Percentiles rank a stretch among this genome's conserved stretches.
phyloP scores from a whole-genome alignment of 2,329 filamentous ascomycete genomes.

The Phialophora chinensis region DNA sequence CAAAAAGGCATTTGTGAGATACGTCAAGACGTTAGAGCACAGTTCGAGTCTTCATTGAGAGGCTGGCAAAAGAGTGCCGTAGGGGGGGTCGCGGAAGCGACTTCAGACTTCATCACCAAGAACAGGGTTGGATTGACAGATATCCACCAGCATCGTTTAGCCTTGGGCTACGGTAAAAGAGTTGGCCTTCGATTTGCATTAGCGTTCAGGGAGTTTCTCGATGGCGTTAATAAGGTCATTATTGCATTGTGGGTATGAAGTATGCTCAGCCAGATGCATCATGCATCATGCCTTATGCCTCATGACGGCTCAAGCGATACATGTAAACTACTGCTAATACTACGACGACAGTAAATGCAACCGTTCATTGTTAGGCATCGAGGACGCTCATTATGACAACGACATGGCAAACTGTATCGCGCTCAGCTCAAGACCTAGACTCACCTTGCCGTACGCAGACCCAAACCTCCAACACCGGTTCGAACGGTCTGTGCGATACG shows the following conservation, averaged over 20 bases:
- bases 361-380: neutral
- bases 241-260: neutral
- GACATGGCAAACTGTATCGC: neutral
- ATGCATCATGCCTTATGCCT: neutral
- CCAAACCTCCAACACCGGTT: neutral
- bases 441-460: neutral
- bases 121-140: neutral
- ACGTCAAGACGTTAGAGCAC: constrained; percentile 82
- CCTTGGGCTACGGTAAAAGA: neutral
- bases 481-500: neutral
- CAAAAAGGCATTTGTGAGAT: constrained; percentile 96
- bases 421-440: neutral
- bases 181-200: neutral
- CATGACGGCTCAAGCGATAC: neutral
- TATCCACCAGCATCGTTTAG: neutral
- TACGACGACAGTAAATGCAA: neutral
- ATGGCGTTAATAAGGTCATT: neutral
- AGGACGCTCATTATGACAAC: neutral
- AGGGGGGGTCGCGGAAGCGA: neutral
- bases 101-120: neutral
- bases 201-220: neutral
- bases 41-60: constrained; percentile 10
- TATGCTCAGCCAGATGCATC: too few relatives aligned
- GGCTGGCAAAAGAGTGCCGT: neutral
- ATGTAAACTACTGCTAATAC: neutral